These are phyloP conservation scores for Metschnikowia colocasiae DNA, from an alignment of 805 yeast genomes.

Conservation along the genomic window DNA sequence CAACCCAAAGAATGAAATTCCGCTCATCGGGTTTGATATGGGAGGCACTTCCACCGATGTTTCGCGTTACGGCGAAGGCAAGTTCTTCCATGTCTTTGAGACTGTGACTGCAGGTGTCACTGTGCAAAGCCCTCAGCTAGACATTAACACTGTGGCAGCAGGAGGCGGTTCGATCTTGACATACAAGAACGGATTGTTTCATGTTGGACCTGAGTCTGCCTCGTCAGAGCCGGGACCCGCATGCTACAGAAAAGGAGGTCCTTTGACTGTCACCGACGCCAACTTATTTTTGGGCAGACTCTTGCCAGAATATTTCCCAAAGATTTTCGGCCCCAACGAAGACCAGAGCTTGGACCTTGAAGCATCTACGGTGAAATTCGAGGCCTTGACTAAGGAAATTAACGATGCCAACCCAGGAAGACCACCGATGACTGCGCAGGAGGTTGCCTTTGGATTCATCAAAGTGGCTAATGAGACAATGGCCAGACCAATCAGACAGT, in stretches of 20 bases:
- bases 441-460: slow-evolving; percentile 19
- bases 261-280: slow-evolving; percentile 21
- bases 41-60: slow-evolving; percentile 48
- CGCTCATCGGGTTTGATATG: slow-evolving; percentile 48
- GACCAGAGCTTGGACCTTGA: slow-evolving; percentile 16
- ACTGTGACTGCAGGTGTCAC: slow-evolving; percentile 44
- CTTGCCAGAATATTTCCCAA: slow-evolving; percentile 19
- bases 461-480: slow-evolving; percentile 21
- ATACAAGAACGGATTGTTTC: slow-evolving; percentile 19
- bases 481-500: slow-evolving; percentile 20
- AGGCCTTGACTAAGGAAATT: slow-evolving; percentile 13
- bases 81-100: slow-evolving; percentile 40
- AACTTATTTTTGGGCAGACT: slow-evolving; percentile 18
- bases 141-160: slow-evolving; percentile 45
- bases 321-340: slow-evolving; percentile 17
- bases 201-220: slow-evolving; percentile 22
- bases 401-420: slow-evolving; percentile 12
- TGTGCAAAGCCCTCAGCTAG: slow-evolving; percentile 44
- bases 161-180: slow-evolving; percentile 41
- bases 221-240: slow-evolving; percentile 22
- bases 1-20: slow-evolving; percentile 41
- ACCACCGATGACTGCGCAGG: slow-evolving; percentile 16
- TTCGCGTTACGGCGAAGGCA: slow-evolving; percentile 37
- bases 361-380: slow-evolving; percentile 13
- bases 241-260: slow-evolving; percentile 21